A percentile compares a stretch with the other conserved stretches of the same genome.
phyloP scores from a whole-genome alignment of 176 grass and related monocot genomes.

The Oryza australiensis region DNA sequence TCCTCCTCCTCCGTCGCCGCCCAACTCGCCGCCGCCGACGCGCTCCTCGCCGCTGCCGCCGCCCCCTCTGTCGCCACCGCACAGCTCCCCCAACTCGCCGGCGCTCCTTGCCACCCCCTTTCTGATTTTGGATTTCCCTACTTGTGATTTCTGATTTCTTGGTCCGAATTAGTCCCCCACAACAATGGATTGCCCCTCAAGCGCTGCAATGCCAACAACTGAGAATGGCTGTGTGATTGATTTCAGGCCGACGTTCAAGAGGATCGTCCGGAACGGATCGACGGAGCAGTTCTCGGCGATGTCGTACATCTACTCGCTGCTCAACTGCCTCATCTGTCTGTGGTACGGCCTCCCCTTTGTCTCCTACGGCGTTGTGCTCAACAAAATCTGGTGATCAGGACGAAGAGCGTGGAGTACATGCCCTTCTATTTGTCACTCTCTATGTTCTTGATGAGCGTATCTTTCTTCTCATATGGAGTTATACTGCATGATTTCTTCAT shows the following conservation, averaged over 20 bases:
- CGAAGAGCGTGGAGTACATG: slow-evolving; percentile 93
- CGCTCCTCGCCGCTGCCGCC: too few relatives aligned
- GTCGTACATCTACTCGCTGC: slow-evolving; percentile 92
- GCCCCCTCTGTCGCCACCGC: too few relatives aligned
- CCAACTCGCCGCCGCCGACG: too few relatives aligned
- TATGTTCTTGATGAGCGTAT: slow-evolving; percentile 89
- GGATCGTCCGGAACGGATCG: slow-evolving; percentile 74
- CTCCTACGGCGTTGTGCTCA: slow-evolving; percentile 80
- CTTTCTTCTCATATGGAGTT: slow-evolving; percentile 79
- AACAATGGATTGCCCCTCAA: neutral
- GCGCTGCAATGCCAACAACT: neutral
- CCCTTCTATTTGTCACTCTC: slow-evolving; percentile 91
- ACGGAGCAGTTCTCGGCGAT: slow-evolving; percentile 94
- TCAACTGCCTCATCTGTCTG: slow-evolving; percentile 93
- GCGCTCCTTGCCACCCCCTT: too few relatives aligned
- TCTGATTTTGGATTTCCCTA: neutral
- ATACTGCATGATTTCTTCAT: slow-evolving; percentile 89
- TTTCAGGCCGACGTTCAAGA: slow-evolving; percentile 81
- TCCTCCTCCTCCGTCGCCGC: too few relatives aligned
- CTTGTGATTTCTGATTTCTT: neutral
- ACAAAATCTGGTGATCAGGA: slow-evolving; percentile 91
- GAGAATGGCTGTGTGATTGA: neutral
- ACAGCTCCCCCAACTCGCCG: too few relatives aligned
- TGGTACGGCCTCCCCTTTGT: slow-evolving; percentile 92
- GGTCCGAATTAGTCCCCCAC: neutral